Conservation (phyloP, 139 green algal species). For the Picochlorum sp. region DNA sequence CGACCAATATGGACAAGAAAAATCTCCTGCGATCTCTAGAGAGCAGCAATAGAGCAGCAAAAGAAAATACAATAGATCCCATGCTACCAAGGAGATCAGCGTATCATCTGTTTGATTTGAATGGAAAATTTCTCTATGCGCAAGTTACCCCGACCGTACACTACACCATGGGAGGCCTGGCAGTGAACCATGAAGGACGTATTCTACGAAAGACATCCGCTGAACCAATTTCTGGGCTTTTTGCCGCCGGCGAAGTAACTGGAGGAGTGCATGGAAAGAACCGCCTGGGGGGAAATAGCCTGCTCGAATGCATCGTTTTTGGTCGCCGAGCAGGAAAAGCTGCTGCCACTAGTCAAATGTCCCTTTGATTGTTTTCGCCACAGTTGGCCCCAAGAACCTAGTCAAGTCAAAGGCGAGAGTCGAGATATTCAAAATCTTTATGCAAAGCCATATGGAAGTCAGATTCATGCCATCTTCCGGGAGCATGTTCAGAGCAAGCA, state of each 20-base stretch:
- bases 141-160: constrained; percentile 62
- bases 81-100: constrained; percentile 56
- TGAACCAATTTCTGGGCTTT: constrained; percentile 70
- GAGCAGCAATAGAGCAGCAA: constrained; percentile 25
- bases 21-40: constrained; percentile 28
- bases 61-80: constrained; percentile 9
- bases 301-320: constrained; percentile 99
- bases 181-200: constrained; percentile 5
- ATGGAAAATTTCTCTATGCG: constrained; percentile 24
- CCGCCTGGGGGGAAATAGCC: constrained; percentile 88
- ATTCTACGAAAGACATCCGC: constrained; percentile 6
- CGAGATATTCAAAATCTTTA: constrained; percentile 19
- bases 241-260: constrained; percentile 87
- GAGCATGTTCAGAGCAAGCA: constrained; percentile 5
- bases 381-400: constrained; percentile 6
- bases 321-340: constrained; percentile 40
- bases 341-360: background rate
- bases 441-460: constrained; percentile 11
- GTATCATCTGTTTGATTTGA: constrained; percentile 5
- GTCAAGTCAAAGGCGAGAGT: constrained; percentile 15
- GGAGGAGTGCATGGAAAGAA: constrained; percentile 94
- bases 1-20: constrained; percentile 10
- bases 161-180: constrained; percentile 62
- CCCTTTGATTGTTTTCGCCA: background rate
- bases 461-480: background rate